A percentile compares a stretch with the other conserved stretches of the same genome.
Conservation (phyloP, 768 basidiomycete genomes). For the Xanthoconium stramineum region DNA sequence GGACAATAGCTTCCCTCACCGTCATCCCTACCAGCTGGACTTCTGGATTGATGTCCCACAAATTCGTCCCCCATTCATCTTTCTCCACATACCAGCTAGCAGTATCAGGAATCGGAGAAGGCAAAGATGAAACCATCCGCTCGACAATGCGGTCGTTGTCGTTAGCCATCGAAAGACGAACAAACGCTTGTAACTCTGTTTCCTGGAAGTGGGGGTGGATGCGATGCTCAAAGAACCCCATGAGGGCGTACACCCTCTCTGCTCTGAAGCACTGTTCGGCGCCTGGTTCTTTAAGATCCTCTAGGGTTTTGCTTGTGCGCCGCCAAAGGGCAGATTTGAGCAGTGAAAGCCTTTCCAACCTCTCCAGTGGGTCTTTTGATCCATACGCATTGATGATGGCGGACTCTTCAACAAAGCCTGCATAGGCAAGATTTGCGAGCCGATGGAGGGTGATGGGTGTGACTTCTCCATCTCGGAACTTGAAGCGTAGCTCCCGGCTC, state of each 20-base stretch:
- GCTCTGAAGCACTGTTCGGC: background rate
- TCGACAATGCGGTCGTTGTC: constrained; percentile 22
- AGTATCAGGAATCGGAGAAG: background rate
- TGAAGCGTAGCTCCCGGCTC: constrained; percentile 19
- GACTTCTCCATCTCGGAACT: constrained; percentile 10
- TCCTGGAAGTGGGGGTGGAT: constrained; percentile 17
- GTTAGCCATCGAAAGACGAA: constrained; percentile 24
- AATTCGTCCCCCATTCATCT: constrained; percentile 13
- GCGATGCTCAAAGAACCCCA: constrained; percentile 23
- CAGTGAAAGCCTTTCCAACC: constrained; percentile 19
- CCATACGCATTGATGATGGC: constrained; percentile 21
- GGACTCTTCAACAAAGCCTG: constrained; percentile 13
- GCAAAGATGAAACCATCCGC: constrained; percentile 22
- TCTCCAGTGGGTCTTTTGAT: constrained; percentile 19
- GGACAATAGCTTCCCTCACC: constrained; percentile 8
- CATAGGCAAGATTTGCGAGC: constrained; percentile 23
- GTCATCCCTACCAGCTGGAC: constrained; percentile 21
- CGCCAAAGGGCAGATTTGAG: constrained; percentile 26
- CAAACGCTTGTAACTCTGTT: constrained; percentile 21
- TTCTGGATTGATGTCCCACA: constrained; percentile 21
- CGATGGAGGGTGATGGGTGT: constrained; percentile 19
- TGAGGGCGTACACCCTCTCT: constrained; percentile 6
- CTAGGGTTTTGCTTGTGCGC: constrained; percentile 4
- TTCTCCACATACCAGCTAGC: constrained; percentile 22
- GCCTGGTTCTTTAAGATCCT: background rate